Conservation (phyloP, 192 early-diverging fungal genomes). For the Coemansia sp. region DNA sequence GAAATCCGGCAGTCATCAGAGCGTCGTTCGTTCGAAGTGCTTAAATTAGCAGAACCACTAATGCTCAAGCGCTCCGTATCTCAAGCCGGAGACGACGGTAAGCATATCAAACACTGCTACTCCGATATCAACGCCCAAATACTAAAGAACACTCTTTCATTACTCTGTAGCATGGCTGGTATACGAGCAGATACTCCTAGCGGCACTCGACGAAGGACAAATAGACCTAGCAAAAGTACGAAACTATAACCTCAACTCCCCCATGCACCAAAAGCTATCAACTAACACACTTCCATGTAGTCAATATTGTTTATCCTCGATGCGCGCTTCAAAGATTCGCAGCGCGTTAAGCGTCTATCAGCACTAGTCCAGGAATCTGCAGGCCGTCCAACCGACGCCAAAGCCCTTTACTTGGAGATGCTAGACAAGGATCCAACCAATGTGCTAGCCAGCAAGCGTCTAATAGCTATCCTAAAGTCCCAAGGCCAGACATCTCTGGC, state of each 20-base stretch:
- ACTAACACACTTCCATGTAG: conserved; percentile 4
- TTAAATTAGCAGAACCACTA: conserved; percentile 42
- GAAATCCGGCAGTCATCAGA: conserved; percentile 52
- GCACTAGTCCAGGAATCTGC: conserved; percentile 80
- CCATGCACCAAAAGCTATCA: conserved; percentile 39
- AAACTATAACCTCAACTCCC: no score
- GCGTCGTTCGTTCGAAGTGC: conserved; percentile 43
- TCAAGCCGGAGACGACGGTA: conserved; percentile 25
- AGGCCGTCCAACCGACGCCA: conserved; percentile 68
- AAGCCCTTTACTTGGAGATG: conserved; percentile 69
- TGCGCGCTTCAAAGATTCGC: conserved; percentile 62
- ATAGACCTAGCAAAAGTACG: conserved; percentile 57
- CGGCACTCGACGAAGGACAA: conserved; percentile 77
- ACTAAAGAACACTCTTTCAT: no score
- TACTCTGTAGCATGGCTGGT: conserved; percentile 63
- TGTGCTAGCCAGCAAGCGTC: conserved; percentile 71
- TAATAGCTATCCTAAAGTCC: conserved; percentile 69
- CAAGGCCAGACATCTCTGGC: conserved; percentile 68
- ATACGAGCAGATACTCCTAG: conserved; percentile 79
- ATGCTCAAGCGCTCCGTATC: conserved; percentile 20
- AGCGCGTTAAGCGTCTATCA: conserved; percentile 68
- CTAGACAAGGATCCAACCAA: conserved; percentile 77
- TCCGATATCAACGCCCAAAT: no score
- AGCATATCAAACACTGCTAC: no score
- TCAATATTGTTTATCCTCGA: conserved; percentile 62